These are phyloP conservation scores for Grifola frondosa DNA, from an alignment of 1,284 basidiomycete genomes.

Conservation along the genomic window DNA sequence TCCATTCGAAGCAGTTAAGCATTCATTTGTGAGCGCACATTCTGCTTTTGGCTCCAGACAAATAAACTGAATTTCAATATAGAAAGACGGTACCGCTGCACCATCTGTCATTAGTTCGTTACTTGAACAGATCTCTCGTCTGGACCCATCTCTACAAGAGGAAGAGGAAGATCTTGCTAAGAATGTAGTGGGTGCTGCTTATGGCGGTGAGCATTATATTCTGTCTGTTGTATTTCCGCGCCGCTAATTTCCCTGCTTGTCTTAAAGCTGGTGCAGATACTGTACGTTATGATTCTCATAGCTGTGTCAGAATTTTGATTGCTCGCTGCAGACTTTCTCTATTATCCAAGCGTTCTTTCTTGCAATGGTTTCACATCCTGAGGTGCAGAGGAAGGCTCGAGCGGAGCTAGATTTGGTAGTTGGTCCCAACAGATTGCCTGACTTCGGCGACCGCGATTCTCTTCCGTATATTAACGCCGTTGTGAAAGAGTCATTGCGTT, in stretches of 20 bases:
- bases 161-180: slow-evolving; percentile 15
- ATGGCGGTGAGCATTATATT: slow-evolving; percentile 9
- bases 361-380: slow-evolving; percentile 9
- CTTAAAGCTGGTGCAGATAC: slow-evolving; percentile 5
- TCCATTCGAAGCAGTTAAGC: slow-evolving; percentile 12
- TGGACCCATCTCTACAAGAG: too few relatives aligned
- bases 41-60: background rate
- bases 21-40: slow-evolving; percentile 8
- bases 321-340: background rate
- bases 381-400: slow-evolving; percentile 23
- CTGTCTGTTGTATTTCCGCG: background rate
- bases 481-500: slow-evolving; percentile 19
- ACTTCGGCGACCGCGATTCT: slow-evolving; percentile 11
- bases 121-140: too few relatives aligned
- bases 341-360: slow-evolving; percentile 7
- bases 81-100: too few relatives aligned
- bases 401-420: slow-evolving; percentile 28
- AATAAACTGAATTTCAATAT: background rate
- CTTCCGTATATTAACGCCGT: slow-evolving; percentile 19
- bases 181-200: slow-evolving; percentile 13
- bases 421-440: slow-evolving; percentile 15
- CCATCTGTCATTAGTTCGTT: too few relatives aligned
- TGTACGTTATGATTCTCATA: background rate
- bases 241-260: background rate
- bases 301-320: too few relatives aligned